Evolutionary conservation across 225 moss, liverwort and hornwort genomes (phyloP).

Genomic region (Polytrichum commune): DNA sequence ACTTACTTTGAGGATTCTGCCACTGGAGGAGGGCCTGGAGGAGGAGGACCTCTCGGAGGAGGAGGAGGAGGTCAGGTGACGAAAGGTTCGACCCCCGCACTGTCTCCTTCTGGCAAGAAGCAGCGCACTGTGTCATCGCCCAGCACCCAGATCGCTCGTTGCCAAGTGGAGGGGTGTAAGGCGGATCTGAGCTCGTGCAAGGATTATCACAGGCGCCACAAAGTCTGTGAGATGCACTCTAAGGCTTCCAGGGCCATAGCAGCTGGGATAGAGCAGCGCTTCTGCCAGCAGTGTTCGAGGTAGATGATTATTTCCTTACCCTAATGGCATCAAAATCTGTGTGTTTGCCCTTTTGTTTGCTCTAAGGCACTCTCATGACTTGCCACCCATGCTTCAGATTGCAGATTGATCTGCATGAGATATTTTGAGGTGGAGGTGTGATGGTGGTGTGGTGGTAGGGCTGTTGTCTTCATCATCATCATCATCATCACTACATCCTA

Average conservation of each 20-base stretch:
- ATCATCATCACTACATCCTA: not conserved
- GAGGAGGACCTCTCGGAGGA: too few species aligned
- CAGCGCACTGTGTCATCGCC: conserved; percentile 73
- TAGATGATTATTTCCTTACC: not conserved
- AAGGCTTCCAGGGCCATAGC: conserved; percentile 78
- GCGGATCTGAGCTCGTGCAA: conserved; percentile 81
- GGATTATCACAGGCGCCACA: conserved; percentile 92
- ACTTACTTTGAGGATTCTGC: conserved; percentile 80
- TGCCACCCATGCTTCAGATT: too few species aligned
- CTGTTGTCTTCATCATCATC: too few species aligned
- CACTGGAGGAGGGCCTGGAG: conserved; percentile 9
- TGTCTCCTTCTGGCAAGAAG: conserved; percentile 71
- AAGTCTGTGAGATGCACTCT: conserved; percentile 91
- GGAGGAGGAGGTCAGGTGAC: conserved; percentile 14
- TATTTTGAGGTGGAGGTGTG: too few species aligned
- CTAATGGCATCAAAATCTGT: too few species aligned
- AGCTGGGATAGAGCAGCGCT: conserved; percentile 76
- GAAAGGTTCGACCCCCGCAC: conserved; percentile 21
- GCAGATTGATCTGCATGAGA: too few species aligned
- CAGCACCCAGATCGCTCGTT: conserved; percentile 57
- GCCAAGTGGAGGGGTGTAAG: conserved; percentile 93
- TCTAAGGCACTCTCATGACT: too few species aligned
- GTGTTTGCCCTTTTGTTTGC: too few species aligned
- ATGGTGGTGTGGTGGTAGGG: too few species aligned
- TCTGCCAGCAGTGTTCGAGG: conserved; percentile 92